phyloP scores from a whole-genome alignment of 139 green algal genomes.

The Chara braunii region DNA sequence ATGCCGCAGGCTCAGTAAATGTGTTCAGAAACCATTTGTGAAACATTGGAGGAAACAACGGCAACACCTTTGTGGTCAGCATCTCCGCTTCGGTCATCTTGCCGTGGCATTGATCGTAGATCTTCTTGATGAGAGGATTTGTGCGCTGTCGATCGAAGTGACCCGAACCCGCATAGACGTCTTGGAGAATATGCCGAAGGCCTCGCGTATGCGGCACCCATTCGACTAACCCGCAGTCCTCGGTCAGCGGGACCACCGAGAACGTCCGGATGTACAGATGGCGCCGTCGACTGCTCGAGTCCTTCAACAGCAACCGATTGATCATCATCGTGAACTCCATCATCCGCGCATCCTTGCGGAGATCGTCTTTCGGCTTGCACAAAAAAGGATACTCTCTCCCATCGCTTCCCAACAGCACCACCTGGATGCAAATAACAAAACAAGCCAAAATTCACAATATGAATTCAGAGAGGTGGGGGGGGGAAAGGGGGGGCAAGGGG shows the following conservation, averaged over 20 bases:
- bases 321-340: slow-evolving; percentile 84
- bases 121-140: slow-evolving; percentile 49
- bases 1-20: slow-evolving; percentile 73
- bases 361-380: slow-evolving; percentile 95
- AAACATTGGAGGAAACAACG: slow-evolving; percentile 68
- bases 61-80: slow-evolving; percentile 47
- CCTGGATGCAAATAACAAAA: slow-evolving; percentile 26
- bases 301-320: slow-evolving; percentile 54
- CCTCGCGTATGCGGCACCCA: slow-evolving; percentile 65
- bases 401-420: slow-evolving; percentile 63
- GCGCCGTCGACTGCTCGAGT: slow-evolving; percentile 55
- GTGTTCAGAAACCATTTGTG: slow-evolving; percentile 69
- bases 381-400: slow-evolving; percentile 81
- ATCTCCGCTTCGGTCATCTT: slow-evolving; percentile 9
- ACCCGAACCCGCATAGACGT: slow-evolving; percentile 18
- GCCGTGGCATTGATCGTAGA: slow-evolving; percentile 50
- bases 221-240: slow-evolving; percentile 86
- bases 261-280: slow-evolving; percentile 74
- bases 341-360: slow-evolving; percentile 92
- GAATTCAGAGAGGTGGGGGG: too few species aligned
- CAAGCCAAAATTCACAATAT: too few species aligned
- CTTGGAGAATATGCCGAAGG: slow-evolving; percentile 52
- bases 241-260: slow-evolving; percentile 79
- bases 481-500: too few species aligned
- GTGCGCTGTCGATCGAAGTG: slow-evolving; percentile 28